These are phyloP conservation scores for Coprinopsis strossmayeri DNA, from an alignment of 768 basidiomycete species.

Conservation along the genomic window DNA sequence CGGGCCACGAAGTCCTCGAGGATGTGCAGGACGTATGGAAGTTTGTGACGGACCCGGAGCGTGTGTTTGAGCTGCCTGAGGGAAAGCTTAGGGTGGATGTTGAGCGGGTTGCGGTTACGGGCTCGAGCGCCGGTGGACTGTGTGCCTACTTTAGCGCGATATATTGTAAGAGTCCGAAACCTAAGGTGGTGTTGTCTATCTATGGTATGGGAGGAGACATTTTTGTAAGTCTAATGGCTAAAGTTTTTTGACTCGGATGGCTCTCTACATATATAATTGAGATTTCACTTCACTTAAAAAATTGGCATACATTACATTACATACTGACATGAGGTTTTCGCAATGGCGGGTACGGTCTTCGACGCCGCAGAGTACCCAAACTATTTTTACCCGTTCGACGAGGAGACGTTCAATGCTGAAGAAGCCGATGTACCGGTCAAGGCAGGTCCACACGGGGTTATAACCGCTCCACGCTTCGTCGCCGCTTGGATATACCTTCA, in stretches of 20 bases:
- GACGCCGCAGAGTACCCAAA: constrained; percentile 32
- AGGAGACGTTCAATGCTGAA: constrained; percentile 31
- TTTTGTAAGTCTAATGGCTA: constrained; percentile 35
- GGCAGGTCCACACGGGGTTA: neutral
- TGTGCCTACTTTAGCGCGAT: constrained; percentile 60
- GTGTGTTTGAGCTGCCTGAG: neutral
- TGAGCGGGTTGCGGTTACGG: constrained; percentile 42
- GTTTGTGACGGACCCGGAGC: constrained; percentile 29
- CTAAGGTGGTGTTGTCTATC: constrained; percentile 47
- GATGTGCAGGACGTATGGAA: constrained; percentile 53
- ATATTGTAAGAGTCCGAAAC: constrained; percentile 35
- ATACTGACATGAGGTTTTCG: constrained; percentile 26
- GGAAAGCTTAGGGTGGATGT: constrained; percentile 34
- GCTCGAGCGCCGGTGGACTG: constrained; percentile 54
- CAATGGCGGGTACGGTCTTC: constrained; percentile 45
- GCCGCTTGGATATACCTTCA: constrained; percentile 55
- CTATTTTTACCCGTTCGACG: constrained; percentile 26
- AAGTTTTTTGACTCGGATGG: too few species aligned
- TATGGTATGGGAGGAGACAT: constrained; percentile 61
- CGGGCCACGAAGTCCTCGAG: constrained; percentile 48
- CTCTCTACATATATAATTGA: too few species aligned
- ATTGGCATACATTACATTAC: neutral
- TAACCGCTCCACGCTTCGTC: constrained; percentile 49
- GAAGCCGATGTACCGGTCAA: constrained; percentile 25
- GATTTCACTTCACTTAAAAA: neutral